These are phyloP conservation scores for Lentinus tigrinus DNA, from an alignment of 768 basidiomycete species.

Conservation along the genomic window DNA sequence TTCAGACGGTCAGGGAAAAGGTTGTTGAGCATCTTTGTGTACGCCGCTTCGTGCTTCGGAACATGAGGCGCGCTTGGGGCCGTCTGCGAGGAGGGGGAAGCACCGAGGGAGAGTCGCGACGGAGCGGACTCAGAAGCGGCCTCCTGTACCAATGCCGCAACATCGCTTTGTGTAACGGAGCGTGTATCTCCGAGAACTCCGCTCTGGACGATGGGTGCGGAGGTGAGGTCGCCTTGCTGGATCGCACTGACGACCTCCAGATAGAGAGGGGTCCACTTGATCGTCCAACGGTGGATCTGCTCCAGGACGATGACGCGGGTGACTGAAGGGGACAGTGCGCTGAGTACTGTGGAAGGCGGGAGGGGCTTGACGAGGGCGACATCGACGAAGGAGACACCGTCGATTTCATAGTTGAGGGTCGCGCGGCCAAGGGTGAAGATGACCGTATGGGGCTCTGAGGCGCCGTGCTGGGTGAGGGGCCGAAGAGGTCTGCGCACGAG, in stretches of 20 bases:
- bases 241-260: constrained; percentile 76
- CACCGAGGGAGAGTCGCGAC: constrained; percentile 50
- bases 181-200: constrained; percentile 56
- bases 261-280: constrained; percentile 86
- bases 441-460: constrained; percentile 59
- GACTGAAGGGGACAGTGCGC: constrained; percentile 58
- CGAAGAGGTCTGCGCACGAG: constrained; percentile 60
- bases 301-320: constrained; percentile 79
- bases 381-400: constrained; percentile 62
- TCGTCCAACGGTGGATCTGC: constrained; percentile 72
- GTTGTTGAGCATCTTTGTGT: constrained; percentile 83
- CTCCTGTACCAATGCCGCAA: constrained; percentile 52
- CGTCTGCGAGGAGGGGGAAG: constrained; percentile 28
- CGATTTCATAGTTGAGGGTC: constrained; percentile 41
- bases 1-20: constrained; percentile 80
- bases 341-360: constrained; percentile 51
- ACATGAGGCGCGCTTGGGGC: constrained; percentile 48
- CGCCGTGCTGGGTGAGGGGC: constrained; percentile 52
- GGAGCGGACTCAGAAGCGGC: constrained; percentile 37
- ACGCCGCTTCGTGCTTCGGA: constrained; percentile 90
- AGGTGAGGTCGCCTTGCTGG: constrained; percentile 46
- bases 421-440: constrained; percentile 68
- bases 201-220: constrained; percentile 55
- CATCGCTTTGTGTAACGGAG: constrained; percentile 39
- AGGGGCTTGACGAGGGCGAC: constrained; percentile 73